Percentiles rank a stretch among this genome's conserved stretches.
These are phyloP conservation scores for Ustilago loliicola DNA, from an alignment of 1,284 basidiomycete species.

Conservation along the genomic window DNA sequence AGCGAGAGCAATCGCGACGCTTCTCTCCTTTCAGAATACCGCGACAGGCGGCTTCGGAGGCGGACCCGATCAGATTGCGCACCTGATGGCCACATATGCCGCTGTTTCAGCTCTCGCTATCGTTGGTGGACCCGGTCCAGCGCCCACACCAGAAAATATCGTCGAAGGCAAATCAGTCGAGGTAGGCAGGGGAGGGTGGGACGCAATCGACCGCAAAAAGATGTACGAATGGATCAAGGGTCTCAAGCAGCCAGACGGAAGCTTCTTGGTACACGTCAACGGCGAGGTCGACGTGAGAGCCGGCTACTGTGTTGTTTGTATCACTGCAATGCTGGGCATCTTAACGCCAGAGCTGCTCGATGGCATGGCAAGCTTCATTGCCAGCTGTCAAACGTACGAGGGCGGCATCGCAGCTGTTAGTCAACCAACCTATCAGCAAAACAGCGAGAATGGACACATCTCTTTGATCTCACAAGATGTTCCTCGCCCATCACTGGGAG, in stretches of 20 bases:
- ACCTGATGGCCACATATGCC: slow-evolving; percentile 92
- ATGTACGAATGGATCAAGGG: slow-evolving; percentile 92
- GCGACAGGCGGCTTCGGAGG: slow-evolving; percentile 85
- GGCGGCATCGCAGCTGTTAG: slow-evolving; percentile 92
- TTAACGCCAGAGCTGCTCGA: slow-evolving; percentile 86
- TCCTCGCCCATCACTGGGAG: slow-evolving; percentile 80
- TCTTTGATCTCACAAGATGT: slow-evolving; percentile 34
- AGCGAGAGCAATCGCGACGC: slow-evolving; percentile 63
- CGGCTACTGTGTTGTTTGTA: slow-evolving; percentile 81
- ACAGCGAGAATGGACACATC: slow-evolving; percentile 34
- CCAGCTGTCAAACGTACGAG: slow-evolving; percentile 95
- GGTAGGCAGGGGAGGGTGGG: slow-evolving; percentile 68
- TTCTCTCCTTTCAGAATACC: slow-evolving; percentile 67
- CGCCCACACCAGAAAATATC: slow-evolving; percentile 52
- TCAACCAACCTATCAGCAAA: slow-evolving; percentile 74
- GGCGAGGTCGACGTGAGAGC: slow-evolving; percentile 94
- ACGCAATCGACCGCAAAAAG: slow-evolving; percentile 72
- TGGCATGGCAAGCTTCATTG: slow-evolving; percentile 73
- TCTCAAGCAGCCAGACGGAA: slow-evolving; percentile 92
- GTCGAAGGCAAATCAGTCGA: slow-evolving; percentile 74
- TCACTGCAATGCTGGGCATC: slow-evolving; percentile 81
- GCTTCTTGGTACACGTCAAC: slow-evolving; percentile 87
- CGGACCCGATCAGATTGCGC: slow-evolving; percentile 87
- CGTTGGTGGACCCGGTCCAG: slow-evolving; percentile 76
- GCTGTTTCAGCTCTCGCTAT: slow-evolving; percentile 86